Conservation (phyloP, 2,329 filamentous ascomycete genomes). For the Colletotrichum limetticola region DNA sequence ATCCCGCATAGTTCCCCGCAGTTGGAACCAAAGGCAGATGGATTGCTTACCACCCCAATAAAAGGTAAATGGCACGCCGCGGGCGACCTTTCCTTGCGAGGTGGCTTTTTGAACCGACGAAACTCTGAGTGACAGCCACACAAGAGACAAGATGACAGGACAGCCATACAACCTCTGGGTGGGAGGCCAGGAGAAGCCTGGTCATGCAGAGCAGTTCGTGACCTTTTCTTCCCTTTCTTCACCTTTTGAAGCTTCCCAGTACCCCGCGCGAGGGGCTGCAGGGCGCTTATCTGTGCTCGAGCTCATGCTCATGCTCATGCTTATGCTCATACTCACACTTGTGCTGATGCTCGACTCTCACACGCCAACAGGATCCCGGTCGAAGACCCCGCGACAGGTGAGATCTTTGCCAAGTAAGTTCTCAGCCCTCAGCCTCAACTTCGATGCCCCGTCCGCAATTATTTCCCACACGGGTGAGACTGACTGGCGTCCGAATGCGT, state of each 20-base stretch:
- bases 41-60: background rate
- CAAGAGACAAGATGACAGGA: constrained; percentile 33
- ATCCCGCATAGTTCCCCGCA: constrained; percentile 27
- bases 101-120: constrained; percentile 7
- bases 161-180: constrained; percentile 40
- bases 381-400: constrained; percentile 63
- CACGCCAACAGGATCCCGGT: constrained; percentile 56
- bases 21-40: background rate
- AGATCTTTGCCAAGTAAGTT: constrained; percentile 61
- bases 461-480: background rate
- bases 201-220: constrained; percentile 58
- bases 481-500: constrained; percentile 3
- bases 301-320: constrained; percentile 15
- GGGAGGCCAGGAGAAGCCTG: constrained; percentile 42
- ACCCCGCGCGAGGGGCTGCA: constrained; percentile 13
- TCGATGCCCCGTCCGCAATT: background rate
- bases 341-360: constrained; percentile 23
- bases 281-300: constrained; percentile 32
- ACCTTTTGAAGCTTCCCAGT: constrained; percentile 4
- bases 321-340: background rate
- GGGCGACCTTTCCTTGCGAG: background rate
- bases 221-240: background rate
- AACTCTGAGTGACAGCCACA: constrained; percentile 22
- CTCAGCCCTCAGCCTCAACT: background rate
- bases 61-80: background rate